Percentiles rank a stretch among this genome's conserved stretches.
These are phyloP conservation scores for Sphagnum fallax DNA, from an alignment of 228 moss, liverwort and hornwort genomes.

Conservation along the genomic window DNA sequence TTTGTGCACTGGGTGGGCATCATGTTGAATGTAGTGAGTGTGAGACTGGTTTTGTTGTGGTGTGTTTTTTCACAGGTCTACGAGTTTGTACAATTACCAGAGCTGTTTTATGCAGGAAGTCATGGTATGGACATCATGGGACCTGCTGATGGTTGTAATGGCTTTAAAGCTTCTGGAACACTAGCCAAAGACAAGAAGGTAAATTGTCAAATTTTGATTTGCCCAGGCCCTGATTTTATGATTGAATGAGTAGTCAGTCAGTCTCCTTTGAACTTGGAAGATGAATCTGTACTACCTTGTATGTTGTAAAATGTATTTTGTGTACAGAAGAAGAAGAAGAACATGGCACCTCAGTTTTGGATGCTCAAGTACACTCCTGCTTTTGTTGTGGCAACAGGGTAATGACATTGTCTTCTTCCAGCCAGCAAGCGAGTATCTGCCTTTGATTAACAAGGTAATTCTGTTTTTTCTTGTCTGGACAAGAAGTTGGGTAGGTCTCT, in stretches of 20 bases:
- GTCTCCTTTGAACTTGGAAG: too few relatives aligned
- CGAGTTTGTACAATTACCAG: conserved; percentile 47
- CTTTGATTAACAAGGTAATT: conserved; percentile 76
- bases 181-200: conserved; percentile 29
- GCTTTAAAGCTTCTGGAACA: conserved; percentile 39
- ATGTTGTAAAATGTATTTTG: too few relatives aligned
- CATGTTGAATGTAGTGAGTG: too few relatives aligned
- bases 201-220: not conserved
- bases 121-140: conserved; percentile 68
- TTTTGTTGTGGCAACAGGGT: conserved; percentile 33
- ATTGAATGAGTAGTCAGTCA: not conserved
- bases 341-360: too few relatives aligned
- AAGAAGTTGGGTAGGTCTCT: too few relatives aligned
- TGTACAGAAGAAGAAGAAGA: too few relatives aligned
- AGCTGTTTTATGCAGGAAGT: conserved; percentile 54
- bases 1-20: too few relatives aligned
- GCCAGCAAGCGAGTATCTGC: conserved; percentile 67
- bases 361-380: too few relatives aligned
- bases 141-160: conserved; percentile 39
- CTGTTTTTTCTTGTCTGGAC: too few relatives aligned
- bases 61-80: conserved; percentile 23
- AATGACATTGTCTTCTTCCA: conserved; percentile 85
- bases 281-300: too few relatives aligned
- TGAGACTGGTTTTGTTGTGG: too few relatives aligned
- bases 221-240: not conserved